A percentile compares a stretch with the other conserved stretches of the same genome.
phyloP scores from a whole-genome alignment of 768 basidiomycete species.

The Termitomyces eurrhizus region DNA sequence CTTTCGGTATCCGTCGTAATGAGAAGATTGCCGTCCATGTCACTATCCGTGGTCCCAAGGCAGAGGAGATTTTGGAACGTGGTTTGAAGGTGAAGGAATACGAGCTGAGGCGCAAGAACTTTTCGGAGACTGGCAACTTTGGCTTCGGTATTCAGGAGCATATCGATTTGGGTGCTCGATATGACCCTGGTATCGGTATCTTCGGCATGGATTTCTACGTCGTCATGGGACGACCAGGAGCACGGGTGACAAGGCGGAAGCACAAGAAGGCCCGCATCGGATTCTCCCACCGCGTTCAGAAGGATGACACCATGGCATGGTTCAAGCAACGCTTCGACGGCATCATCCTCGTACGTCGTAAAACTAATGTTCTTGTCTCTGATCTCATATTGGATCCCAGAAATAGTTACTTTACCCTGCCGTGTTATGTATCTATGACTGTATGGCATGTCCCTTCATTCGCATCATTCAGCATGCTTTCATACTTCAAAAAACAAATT shows the following conservation, averaged over 20 bases:
- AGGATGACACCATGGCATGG: constrained; percentile 96
- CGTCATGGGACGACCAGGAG: constrained; percentile 95
- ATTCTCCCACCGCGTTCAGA: constrained; percentile 85
- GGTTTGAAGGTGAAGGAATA: constrained; percentile 99
- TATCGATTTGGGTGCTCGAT: constrained; percentile 97
- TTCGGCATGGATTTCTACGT: constrained; percentile 99
- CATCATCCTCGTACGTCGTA: constrained; percentile 77
- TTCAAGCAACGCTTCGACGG: constrained; percentile 99
- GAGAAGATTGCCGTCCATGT: constrained; percentile 99
- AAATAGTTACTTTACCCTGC: constrained; percentile 16
- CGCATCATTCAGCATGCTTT: constrained; percentile 11
- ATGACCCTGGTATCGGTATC: constrained; percentile 98
- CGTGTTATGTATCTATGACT: constrained; percentile 21
- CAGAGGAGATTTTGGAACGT: constrained; percentile 98
- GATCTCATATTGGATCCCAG: constrained; percentile 7
- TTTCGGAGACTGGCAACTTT: constrained; percentile 98
- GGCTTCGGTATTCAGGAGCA: constrained; percentile 99
- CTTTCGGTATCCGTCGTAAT: constrained; percentile 99
- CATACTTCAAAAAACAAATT: constrained; percentile 5
- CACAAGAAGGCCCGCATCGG: constrained; percentile 86
- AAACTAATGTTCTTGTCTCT: not conserved
- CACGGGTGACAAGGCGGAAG: constrained; percentile 87
- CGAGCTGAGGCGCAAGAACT: constrained; percentile 95
- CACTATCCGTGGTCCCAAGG: constrained; percentile 98
- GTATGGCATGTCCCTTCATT: constrained; percentile 18